These are phyloP conservation scores for Salvia miltiorrhiza DNA, from an alignment of 257 asterid species.

Conservation along the genomic window DNA sequence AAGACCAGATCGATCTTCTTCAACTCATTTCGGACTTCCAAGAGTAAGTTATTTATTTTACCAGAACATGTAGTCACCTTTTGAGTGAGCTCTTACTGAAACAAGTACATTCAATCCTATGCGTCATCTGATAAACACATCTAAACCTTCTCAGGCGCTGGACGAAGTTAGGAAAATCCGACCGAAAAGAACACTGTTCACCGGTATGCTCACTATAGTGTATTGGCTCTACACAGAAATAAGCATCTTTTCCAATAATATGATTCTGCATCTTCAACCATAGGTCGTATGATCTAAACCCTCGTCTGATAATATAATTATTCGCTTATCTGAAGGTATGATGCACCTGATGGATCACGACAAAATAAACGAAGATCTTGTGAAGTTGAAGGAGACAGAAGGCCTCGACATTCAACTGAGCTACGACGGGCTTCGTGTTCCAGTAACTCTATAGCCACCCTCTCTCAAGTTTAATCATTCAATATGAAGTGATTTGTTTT, in stretches of 20 bases:
- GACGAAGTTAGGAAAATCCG: constrained; percentile 87
- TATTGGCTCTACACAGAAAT: too few relatives aligned
- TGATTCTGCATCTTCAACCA: background rate
- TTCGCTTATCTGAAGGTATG: constrained; percentile 61
- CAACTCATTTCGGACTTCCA: constrained; percentile 96
- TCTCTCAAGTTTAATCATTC: constrained; percentile 9
- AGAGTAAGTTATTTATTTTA: constrained; percentile 44
- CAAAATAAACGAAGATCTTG: constrained; percentile 53
- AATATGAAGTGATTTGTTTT: background rate
- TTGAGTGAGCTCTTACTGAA: background rate
- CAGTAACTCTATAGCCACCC: constrained; percentile 50
- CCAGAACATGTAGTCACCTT: background rate
- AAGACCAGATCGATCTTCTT: constrained; percentile 91
- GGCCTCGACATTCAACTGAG: constrained; percentile 85
- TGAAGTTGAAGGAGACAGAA: constrained; percentile 68
- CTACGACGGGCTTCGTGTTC: constrained; percentile 86
- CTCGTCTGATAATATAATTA: too few relatives aligned
- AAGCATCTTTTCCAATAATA: too few relatives aligned
- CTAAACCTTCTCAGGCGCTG: constrained; percentile 56
- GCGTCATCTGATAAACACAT: background rate
- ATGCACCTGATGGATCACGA: constrained; percentile 99
- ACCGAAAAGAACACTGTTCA: constrained; percentile 88
- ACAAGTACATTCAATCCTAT: background rate
- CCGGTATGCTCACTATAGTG: constrained; percentile 42
- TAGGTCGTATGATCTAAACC: background rate